These are phyloP conservation scores for Coccomyxa subellipsoidea DNA, from an alignment of 163 green algal genomes.

Conservation along the genomic window DNA sequence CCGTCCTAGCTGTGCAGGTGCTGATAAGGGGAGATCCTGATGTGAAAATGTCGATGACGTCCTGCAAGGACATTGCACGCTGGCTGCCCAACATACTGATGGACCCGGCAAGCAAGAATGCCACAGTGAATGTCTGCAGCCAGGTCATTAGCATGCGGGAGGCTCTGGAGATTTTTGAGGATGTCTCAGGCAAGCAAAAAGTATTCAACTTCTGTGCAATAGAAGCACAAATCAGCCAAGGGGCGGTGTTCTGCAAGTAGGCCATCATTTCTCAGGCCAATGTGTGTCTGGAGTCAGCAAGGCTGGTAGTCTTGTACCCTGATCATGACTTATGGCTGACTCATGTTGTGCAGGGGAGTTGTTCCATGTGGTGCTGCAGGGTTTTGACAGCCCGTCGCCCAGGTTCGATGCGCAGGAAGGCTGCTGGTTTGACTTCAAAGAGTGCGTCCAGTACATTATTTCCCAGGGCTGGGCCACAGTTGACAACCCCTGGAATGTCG, in stretches of 20 bases:
- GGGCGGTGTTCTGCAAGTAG: too few species aligned
- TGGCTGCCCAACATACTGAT: neutral
- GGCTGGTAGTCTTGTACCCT: too few species aligned
- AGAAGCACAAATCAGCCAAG: too few species aligned
- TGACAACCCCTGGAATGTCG: neutral
- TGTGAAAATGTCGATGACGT: neutral
- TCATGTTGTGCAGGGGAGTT: neutral
- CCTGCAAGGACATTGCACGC: neutral
- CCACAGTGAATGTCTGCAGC: neutral
- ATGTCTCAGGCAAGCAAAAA: neutral
- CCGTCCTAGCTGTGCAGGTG: too few species aligned
- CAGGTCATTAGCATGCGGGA: neutral
- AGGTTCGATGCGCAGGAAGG: neutral
- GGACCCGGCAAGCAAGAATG: neutral
- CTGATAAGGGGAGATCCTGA: neutral
- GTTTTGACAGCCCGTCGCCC: neutral
- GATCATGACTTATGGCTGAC: too few species aligned
- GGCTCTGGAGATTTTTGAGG: neutral
- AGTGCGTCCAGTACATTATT: neutral
- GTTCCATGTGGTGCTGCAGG: neutral
- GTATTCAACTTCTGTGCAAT: too few species aligned
- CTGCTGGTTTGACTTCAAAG: neutral
- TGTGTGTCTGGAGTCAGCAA: too few species aligned
- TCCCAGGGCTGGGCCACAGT: neutral
- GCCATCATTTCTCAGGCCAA: too few species aligned